These are phyloP conservation scores for Asclepias syriaca DNA, from an alignment of 257 asterid species.

Conservation along the genomic window DNA sequence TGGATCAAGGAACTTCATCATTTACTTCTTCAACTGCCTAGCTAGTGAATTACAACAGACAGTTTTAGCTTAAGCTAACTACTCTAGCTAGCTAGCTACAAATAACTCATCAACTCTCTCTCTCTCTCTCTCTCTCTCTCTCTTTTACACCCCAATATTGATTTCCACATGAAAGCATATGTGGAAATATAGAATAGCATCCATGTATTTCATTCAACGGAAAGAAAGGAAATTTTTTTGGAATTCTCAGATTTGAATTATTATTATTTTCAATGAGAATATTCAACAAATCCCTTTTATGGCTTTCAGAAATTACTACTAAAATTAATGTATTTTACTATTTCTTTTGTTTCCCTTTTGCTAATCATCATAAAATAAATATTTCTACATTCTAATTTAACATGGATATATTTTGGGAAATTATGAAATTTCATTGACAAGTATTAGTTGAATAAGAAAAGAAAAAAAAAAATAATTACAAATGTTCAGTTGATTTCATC, in stretches of 20 bases:
- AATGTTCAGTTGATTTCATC: background rate
- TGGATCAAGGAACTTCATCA: slow-evolving; percentile 50
- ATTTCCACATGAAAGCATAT: background rate
- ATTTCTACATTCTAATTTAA: too few relatives aligned
- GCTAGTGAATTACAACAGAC: background rate
- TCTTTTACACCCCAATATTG: background rate
- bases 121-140: background rate
- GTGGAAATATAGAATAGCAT: background rate
- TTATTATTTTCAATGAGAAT: background rate
- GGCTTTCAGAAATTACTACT: too few relatives aligned
- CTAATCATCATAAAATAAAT: background rate
- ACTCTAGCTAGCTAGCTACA: background rate
- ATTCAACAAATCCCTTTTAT: too few relatives aligned
- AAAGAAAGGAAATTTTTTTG: background rate
- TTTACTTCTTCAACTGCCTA: background rate
- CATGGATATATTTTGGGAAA: too few relatives aligned
- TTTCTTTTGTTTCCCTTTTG: background rate
- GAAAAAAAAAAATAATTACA: background rate
- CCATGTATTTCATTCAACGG: too few relatives aligned
- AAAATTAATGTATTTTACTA: background rate
- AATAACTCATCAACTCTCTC: background rate
- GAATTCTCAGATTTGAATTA: background rate
- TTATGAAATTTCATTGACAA: too few relatives aligned
- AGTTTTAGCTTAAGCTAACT: background rate
- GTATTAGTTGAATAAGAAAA: too few relatives aligned